Evolutionary conservation across 208 protist species (phyloP), one percentile per base, ranked within the genome.

Genomic region (Tritrichomonas musculus): DNA sequence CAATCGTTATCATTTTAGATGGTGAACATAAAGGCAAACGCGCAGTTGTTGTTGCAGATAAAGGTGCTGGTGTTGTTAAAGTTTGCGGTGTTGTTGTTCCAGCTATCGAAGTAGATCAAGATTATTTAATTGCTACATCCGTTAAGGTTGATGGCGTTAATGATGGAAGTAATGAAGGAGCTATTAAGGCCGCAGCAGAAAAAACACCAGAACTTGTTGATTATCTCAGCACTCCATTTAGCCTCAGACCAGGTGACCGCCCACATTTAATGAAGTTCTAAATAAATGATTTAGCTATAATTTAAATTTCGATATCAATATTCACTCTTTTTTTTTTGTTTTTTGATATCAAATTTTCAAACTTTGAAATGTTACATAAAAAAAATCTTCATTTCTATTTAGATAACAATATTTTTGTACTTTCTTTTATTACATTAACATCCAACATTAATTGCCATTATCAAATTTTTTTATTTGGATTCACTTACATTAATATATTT

Each of bases 261-360:
- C n/a, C 41, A 5, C 73, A 82, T 44, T 50, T 82, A 20, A 82
- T 82, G 73, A 82, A 82, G 73, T 82, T 82, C 73, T 82, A 82
- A 82, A 82, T 9, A 53, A 49, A 27, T 75, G 41, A 75, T 75
- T 36, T 75, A 33, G 33, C 33, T 36, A 27, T n/a, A 44, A 75
- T 75, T 11, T 44, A 75, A 75, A 44, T 44, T 75, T 75, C 17
- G 1, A 13, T 44, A 36, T 72, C 33, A 36, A 17, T 17, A 27
- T 72, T 72, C 1, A 3, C 4, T 72, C 64, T 72, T 27, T 30
- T 72, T 30, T 72, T 9, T 64, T 64, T 9, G 14, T 22, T 25
- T 64, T 64, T 64, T 64, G 14, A 64, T 64, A 25, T 64, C 22
- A 22, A 25, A 22, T 64, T 64, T 22, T 9, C 57, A 64, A 25